Evolutionary conservation across 257 asterid species (phyloP).

Genomic region (Solanum arcanum): DNA sequence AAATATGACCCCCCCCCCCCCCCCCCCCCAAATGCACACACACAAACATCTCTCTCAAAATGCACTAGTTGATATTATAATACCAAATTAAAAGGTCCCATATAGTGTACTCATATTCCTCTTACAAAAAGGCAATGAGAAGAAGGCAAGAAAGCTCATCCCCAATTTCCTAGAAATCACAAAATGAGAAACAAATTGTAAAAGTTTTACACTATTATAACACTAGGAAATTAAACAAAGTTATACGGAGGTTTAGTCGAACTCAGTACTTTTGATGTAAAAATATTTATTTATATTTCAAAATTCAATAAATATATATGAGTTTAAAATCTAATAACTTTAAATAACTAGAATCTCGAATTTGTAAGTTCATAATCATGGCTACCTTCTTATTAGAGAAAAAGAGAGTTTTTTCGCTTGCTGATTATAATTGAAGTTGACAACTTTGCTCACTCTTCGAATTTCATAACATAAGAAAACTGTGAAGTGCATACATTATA

Average conservation of each 20-base stretch:
- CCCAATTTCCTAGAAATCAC: background rate
- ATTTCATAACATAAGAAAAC: background rate
- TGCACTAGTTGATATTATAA: background rate
- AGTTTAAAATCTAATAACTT: too few relatives aligned
- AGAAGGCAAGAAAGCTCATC: background rate
- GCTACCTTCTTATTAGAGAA: background rate
- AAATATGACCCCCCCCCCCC: too few relatives aligned
- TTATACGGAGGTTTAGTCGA: background rate
- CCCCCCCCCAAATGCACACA: background rate
- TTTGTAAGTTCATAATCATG: too few relatives aligned
- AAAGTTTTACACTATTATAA: background rate
- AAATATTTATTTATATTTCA: too few relatives aligned
- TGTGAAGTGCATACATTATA: background rate
- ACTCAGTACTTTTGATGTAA: background rate
- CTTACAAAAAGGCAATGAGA: background rate
- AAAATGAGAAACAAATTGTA: background rate
- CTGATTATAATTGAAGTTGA: background rate
- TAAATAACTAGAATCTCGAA: background rate
- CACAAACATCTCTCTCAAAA: background rate
- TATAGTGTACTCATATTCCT: background rate
- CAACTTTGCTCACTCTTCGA: background rate
- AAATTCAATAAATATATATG: too few relatives aligned
- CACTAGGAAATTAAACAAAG: background rate
- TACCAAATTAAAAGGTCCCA: background rate
- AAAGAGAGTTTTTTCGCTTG: background rate